Evolutionary conservation across 2,329 filamentous ascomycete species (phyloP).

Genomic region (Cryphonectria japonica): DNA sequence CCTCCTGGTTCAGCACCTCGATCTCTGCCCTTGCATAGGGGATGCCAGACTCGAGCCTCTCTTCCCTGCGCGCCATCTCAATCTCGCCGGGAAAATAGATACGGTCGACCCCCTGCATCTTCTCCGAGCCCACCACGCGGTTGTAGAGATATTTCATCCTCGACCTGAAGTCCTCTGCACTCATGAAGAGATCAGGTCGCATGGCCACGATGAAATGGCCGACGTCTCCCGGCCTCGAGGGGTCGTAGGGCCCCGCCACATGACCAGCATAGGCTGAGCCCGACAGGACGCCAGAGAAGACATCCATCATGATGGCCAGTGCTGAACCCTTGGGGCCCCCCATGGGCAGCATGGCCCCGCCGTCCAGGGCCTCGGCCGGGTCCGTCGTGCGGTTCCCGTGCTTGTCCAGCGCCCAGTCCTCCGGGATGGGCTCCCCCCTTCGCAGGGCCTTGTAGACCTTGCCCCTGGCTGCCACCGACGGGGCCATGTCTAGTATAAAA

Average conservation of each 20-base stretch:
- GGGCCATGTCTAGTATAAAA: constrained; percentile 79
- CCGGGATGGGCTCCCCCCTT: constrained; percentile 69
- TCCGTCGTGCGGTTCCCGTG: constrained; percentile 73
- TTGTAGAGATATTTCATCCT: constrained; percentile 62
- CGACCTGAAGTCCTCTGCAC: constrained; percentile 68
- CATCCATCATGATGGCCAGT: constrained; percentile 84
- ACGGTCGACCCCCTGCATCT: constrained; percentile 58
- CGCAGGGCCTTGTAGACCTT: constrained; percentile 74
- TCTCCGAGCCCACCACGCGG: constrained; percentile 57
- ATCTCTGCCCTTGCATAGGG: constrained; percentile 61
- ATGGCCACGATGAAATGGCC: constrained; percentile 75
- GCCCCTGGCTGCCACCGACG: constrained; percentile 69
- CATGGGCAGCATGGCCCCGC: constrained; percentile 84
- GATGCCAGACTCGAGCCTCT: constrained; percentile 59
- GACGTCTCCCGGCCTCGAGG: constrained; percentile 68
- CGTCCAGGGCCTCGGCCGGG: constrained; percentile 65
- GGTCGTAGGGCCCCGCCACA: constrained; percentile 77
- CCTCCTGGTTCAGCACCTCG: constrained; percentile 59
- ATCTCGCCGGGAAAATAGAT: constrained; percentile 67
- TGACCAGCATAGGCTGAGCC: constrained; percentile 78
- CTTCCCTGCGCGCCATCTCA: constrained; percentile 58
- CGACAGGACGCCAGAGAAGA: constrained; percentile 79
- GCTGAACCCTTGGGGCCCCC: constrained; percentile 82
- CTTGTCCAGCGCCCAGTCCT: constrained; percentile 74
- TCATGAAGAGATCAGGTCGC: constrained; percentile 76